A percentile compares a stretch with the other conserved stretches of the same genome.
phyloP scores from a whole-genome alignment of 2,329 filamentous ascomycete genomes.

The Colletotrichum sp. region DNA sequence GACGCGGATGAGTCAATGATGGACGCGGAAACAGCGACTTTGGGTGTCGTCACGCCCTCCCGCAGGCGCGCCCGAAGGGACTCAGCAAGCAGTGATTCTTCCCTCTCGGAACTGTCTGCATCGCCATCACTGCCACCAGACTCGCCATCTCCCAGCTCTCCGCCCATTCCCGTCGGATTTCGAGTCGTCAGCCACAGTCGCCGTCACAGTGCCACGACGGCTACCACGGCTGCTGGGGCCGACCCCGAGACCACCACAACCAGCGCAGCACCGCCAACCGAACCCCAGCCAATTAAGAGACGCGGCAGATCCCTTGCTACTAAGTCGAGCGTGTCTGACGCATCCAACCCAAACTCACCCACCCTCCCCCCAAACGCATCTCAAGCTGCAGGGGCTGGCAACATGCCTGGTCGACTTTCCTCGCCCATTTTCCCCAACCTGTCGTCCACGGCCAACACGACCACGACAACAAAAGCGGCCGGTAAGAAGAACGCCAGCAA shows the following conservation, averaged over 20 bases:
- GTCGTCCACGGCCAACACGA: constrained; percentile 16
- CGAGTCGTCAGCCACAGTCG: constrained; percentile 22
- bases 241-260: constrained; percentile 18
- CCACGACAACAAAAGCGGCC: constrained; percentile 10
- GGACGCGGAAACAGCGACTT: background rate
- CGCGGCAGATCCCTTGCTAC: constrained; percentile 44
- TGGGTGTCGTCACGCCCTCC: constrained; percentile 33
- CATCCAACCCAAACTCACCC: constrained; percentile 41
- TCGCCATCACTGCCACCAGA: constrained; percentile 31
- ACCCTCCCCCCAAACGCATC: constrained; percentile 27
- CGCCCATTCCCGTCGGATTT: constrained; percentile 19
- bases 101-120: constrained; percentile 41
- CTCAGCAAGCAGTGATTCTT: constrained; percentile 47
- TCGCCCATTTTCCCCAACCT: constrained; percentile 36
- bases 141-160: constrained; percentile 39
- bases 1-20: constrained; percentile 5
- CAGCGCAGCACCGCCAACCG: constrained; percentile 20
- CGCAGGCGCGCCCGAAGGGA: constrained; percentile 38
- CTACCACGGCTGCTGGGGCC: constrained; percentile 22
- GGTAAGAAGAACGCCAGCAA: constrained; percentile 29
- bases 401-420: constrained; percentile 45
- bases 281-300: constrained; percentile 43
- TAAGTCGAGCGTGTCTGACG: constrained; percentile 41
- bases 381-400: constrained; percentile 31
- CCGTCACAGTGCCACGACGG: constrained; percentile 22